Percentiles rank a stretch among this genome's conserved stretches.
phyloP scores from a whole-genome alignment of 441 rosid genomes.

The Bruguiera hainesii region DNA sequence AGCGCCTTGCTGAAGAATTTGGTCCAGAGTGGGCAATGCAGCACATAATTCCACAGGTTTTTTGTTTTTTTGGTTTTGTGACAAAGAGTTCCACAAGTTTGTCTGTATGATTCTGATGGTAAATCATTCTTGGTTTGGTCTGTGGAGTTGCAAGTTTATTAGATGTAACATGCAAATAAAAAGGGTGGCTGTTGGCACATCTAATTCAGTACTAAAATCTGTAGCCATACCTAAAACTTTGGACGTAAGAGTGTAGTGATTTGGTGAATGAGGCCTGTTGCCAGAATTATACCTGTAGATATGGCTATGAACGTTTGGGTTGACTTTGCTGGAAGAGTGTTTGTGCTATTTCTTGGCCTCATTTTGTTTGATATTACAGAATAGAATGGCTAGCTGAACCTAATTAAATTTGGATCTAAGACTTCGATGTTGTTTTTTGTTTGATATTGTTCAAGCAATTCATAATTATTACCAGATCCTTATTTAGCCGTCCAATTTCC shows the following conservation, averaged over 20 bases:
- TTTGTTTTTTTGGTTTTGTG: constrained; percentile 10
- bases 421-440: too few relatives aligned
- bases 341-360: neutral
- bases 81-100: constrained; percentile 52
- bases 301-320: neutral
- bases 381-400: neutral
- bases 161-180: too few relatives aligned
- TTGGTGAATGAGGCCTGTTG: neutral
- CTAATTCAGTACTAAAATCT: neutral
- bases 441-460: too few relatives aligned
- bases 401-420: too few relatives aligned
- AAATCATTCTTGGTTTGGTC: neutral
- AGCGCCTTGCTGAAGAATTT: constrained; percentile 97
- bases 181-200: too few relatives aligned
- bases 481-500: neutral
- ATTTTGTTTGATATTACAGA: neutral
- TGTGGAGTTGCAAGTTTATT: too few relatives aligned
- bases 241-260: neutral
- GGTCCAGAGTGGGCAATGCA: constrained; percentile 99
- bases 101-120: constrained; percentile 9
- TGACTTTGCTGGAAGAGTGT: neutral
- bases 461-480: too few relatives aligned
- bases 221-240: neutral
- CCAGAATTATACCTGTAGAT: neutral
- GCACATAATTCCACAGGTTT: constrained; percentile 91